Conservation (phyloP, 2,329 filamentous ascomycete species). For the Venturia pyrina region DNA sequence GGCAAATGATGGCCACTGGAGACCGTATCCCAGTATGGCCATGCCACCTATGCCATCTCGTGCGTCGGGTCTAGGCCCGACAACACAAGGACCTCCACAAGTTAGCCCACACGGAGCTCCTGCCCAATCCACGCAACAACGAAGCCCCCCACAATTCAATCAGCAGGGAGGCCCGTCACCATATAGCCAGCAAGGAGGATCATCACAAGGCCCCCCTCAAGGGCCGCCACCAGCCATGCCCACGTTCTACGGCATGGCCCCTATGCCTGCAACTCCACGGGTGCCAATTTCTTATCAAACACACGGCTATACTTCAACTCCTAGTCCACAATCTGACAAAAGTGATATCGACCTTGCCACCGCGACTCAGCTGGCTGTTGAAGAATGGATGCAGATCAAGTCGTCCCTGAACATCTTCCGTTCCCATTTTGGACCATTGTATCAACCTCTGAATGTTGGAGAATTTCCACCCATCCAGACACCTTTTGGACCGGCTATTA, state of each 20-base stretch:
- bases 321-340: slow-evolving; percentile 10
- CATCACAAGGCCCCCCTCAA: slow-evolving; percentile 11
- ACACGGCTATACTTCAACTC: slow-evolving; percentile 10
- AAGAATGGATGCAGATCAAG: slow-evolving; percentile 70
- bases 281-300: slow-evolving; percentile 32
- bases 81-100: slow-evolving; percentile 1
- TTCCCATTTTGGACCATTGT: slow-evolving; percentile 59
- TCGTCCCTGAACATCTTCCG: slow-evolving; percentile 60
- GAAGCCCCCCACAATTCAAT: slow-evolving; percentile 13
- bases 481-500: slow-evolving; percentile 72
- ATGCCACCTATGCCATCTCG: slow-evolving; percentile 13
- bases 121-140: neutral
- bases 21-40: slow-evolving; percentile 33
- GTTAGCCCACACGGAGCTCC: neutral
- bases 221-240: slow-evolving; percentile 14
- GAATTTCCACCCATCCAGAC: slow-evolving; percentile 50
- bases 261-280: slow-evolving; percentile 29
- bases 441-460: slow-evolving; percentile 64
- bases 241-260: slow-evolving; percentile 43
- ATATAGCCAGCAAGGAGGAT: slow-evolving; percentile 11
- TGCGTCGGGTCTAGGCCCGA: neutral
- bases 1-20: slow-evolving; percentile 47
- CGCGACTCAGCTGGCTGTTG: slow-evolving; percentile 58
- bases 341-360: slow-evolving; percentile 48
- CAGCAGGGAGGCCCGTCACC: neutral